Base-by-base conservation (phyloP, 2,329 filamentous ascomycete genomes). In the Ophiostoma sp. region DNA sequence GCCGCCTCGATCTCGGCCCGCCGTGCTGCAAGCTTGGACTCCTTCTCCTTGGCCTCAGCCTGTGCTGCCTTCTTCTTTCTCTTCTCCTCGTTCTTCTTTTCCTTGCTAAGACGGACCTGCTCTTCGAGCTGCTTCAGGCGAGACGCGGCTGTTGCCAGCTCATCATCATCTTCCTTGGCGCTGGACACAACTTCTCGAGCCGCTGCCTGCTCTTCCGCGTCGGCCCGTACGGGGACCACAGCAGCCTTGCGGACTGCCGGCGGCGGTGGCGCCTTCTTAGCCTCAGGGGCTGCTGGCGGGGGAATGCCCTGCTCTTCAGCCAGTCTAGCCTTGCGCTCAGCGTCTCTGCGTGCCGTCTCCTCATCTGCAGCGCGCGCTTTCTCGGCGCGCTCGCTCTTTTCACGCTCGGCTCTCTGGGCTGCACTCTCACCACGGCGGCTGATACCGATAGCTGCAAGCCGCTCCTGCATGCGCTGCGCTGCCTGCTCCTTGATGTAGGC, bases 401-500 rank as follows among this genome's bases (percentile, higher is more conserved):
- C 95, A 36, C 95, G 91, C 77, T 98, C 95, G 71, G 91, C 87
- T 72, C 93, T 87, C 80, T 99, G 94, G 70, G 90, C 87, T 44
- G 93, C 82, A 39, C 89, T 91, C 81, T 99, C 95, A 3, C 90
- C 89, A 54, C 89, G 81, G 77, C 96, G 96, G 79, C 93, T 96
- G 77, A 99, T 90, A 48, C 95, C 95, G 72, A 98, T 86, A 66
- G 94, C 94, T 72, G 95, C 95, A 76, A 99, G 87, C 72, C 95
- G 90, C 79, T 98, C 95, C 48, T 95, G 94, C 90, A 99, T 98
- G 72, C 94, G 92, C 77, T 94, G 92, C 79, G 98, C 94, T 10
- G 95, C 96, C 78, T 97, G 94, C 79, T 97, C 94, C 78, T 96
- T 96, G 77, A 98, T 97, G 76, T 96, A 97, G 5, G 94, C 93